A percentile compares a stretch with the other conserved stretches of the same genome.
These are phyloP conservation scores for Anaeromyces robustus DNA, from an alignment of 192 early-diverging fungal species.

Conservation along the genomic window DNA sequence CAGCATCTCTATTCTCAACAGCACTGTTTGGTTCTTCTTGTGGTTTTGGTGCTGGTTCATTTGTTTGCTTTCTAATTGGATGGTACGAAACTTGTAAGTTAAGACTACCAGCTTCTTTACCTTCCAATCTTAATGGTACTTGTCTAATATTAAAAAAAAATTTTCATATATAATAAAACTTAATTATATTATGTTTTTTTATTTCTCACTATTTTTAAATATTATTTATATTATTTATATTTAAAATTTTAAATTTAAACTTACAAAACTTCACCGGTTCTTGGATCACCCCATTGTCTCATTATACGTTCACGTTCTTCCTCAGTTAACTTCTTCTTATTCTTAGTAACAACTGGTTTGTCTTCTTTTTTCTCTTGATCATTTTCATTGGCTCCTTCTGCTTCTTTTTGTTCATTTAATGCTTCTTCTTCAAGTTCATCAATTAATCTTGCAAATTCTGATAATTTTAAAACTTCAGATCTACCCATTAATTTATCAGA, in stretches of 20 bases:
- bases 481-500: neutral
- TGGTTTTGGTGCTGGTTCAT: neutral
- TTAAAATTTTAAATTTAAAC: slow-evolving; percentile 16
- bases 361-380: neutral
- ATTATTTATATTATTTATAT: slow-evolving; percentile 5
- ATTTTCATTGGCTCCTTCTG: neutral
- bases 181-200: too few species aligned
- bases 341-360: neutral
- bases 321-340: slow-evolving; percentile 4
- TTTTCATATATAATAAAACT: too few species aligned
- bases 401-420: neutral
- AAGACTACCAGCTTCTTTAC: slow-evolving; percentile 17
- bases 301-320: slow-evolving; percentile 18
- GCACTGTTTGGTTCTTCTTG: neutral
- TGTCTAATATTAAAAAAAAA: slow-evolving; percentile 3
- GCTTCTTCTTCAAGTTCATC: neutral
- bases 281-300: slow-evolving; percentile 28
- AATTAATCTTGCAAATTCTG: neutral
- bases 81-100: neutral
- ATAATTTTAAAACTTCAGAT: neutral
- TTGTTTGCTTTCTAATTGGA: neutral
- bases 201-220: too few species aligned
- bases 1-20: neutral
- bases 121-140: slow-evolving; percentile 17
- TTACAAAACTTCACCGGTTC: slow-evolving; percentile 7